phyloP scores from a whole-genome alignment of 106 monocot species.

The Phalaenopsis equestris region DNA sequence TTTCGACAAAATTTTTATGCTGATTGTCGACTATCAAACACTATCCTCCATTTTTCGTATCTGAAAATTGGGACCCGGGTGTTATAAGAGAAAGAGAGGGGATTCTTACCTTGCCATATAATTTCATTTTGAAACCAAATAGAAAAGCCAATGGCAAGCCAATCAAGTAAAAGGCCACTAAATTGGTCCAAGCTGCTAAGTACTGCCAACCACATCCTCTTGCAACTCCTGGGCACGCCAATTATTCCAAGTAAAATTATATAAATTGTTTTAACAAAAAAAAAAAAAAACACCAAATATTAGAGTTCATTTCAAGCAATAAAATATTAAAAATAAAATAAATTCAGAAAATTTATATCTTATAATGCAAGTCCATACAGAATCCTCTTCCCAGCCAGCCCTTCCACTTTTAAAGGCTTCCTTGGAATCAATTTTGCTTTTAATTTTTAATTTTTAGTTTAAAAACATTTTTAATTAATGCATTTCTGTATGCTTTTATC shows the following conservation, averaged over 20 bases:
- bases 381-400: too few species aligned
- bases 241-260: not conserved
- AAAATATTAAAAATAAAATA: not conserved
- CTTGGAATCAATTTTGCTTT: too few species aligned
- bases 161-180: slow-evolving; percentile 55
- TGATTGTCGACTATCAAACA: too few species aligned
- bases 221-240: slow-evolving; percentile 40
- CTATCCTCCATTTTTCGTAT: too few species aligned
- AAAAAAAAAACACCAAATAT: not conserved
- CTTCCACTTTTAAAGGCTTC: too few species aligned
- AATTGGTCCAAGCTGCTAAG: slow-evolving; percentile 81
- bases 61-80: too few species aligned
- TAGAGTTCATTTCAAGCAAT: not conserved
- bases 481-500: too few species aligned
- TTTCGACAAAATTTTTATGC: too few species aligned
- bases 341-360: not conserved
- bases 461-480: too few species aligned
- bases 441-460: too few species aligned
- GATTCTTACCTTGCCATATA: slow-evolving; percentile 39
- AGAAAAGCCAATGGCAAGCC: slow-evolving; percentile 62
- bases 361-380: too few species aligned
- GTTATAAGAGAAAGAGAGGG: not conserved
- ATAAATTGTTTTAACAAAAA: not conserved
- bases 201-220: slow-evolving; percentile 95
- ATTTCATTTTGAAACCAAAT: slow-evolving; percentile 42